phyloP scores from a whole-genome alignment of 371 early-diverging fungal species.

The Funneliformis caledonium region DNA sequence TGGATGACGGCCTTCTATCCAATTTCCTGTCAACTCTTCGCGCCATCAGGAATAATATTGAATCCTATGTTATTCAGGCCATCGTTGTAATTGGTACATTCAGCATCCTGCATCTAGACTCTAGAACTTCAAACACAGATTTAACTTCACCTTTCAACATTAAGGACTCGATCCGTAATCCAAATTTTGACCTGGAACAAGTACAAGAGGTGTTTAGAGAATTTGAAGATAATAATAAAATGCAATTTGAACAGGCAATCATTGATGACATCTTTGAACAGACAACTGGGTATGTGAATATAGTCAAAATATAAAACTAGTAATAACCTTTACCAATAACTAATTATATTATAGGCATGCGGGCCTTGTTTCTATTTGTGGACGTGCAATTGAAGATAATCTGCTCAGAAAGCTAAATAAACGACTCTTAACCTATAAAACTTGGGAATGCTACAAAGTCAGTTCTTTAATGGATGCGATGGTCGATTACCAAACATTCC shows the following conservation, averaged over 20 bases:
- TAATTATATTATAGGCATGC: constrained; percentile 1
- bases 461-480: not conserved
- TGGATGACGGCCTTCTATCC: not conserved
- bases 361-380: not conserved
- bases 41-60: constrained; percentile 1
- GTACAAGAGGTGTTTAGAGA: not conserved
- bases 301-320: not conserved
- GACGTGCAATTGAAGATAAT: not conserved
- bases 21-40: constrained; percentile 13
- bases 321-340: not conserved
- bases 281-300: constrained; percentile 14
- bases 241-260: not conserved
- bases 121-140: not conserved
- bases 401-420: not conserved
- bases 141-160: constrained; percentile 7
- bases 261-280: not conserved
- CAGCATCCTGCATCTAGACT: constrained; percentile 19
- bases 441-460: not conserved
- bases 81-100: constrained; percentile 28
- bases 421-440: not conserved
- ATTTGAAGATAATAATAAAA: not conserved
- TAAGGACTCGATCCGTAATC: not conserved
- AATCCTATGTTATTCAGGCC: not conserved
- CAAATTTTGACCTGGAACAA: not conserved
- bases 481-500: not conserved